Conservation (phyloP, 2,329 filamentous ascomycete species). For the Chrysoporthe austroafricana region DNA sequence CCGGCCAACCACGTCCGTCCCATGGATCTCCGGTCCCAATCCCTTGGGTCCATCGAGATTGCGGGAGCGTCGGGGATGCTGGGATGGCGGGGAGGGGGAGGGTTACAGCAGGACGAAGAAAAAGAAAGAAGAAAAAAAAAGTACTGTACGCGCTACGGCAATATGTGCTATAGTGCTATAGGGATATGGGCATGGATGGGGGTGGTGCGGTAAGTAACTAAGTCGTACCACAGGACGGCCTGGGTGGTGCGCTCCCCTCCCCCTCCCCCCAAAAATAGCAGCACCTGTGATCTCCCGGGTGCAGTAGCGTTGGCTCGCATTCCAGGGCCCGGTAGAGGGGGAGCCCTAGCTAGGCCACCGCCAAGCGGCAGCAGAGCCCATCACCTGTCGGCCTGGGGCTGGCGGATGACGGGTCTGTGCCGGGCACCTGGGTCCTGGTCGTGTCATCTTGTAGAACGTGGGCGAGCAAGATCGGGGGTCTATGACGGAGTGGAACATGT, state of each 20-base stretch:
- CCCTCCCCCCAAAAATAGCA: constrained; percentile 21
- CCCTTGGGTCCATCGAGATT: constrained; percentile 17
- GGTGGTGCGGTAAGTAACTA: no score
- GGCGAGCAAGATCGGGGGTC: no score
- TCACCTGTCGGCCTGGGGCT: neutral
- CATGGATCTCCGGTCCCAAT: constrained; percentile 6
- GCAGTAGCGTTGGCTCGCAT: constrained; percentile 29
- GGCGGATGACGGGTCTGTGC: constrained; percentile 1
- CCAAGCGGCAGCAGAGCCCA: neutral
- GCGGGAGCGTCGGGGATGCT: constrained; percentile 6
- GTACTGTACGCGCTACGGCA: neutral
- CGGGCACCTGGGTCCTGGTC: no score
- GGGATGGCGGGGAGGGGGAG: neutral
- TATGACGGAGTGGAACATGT: no score
- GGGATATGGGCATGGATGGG: neutral
- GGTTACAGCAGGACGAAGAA: neutral
- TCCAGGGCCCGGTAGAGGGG: constrained; percentile 15
- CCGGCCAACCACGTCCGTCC: neutral
- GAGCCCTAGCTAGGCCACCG: neutral
- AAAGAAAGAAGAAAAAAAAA: neutral
- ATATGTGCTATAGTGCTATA: neutral
- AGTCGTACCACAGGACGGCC: no score
- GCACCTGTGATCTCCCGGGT: constrained; percentile 10
- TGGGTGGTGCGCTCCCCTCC: no score
- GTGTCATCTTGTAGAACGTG: no score